Percentiles rank a stretch among this genome's conserved stretches.
Conservation (phyloP, 2,329 filamentous ascomycete species). For the Botrytis cinerea region DNA sequence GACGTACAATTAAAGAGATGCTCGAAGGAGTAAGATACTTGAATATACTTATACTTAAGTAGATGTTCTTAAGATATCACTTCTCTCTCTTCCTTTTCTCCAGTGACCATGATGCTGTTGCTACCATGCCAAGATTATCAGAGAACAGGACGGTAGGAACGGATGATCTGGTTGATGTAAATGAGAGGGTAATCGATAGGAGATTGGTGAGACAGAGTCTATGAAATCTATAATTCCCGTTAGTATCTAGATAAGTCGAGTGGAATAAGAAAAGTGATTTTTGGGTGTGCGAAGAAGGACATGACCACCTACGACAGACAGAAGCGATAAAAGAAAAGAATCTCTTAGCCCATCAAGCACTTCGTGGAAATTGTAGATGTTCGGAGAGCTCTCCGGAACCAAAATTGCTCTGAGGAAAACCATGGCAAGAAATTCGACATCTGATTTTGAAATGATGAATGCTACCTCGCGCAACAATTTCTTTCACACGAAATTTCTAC, state of each 20-base stretch:
- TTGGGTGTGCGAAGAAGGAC: neutral
- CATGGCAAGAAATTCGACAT: neutral
- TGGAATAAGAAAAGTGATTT: neutral
- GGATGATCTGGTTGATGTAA: neutral
- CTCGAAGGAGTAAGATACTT: neutral
- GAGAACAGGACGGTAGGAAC: neutral
- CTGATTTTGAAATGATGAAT: neutral
- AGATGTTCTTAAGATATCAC: too few species aligned
- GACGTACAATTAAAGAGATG: neutral
- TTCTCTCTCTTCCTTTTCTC: too few species aligned
- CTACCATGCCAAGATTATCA: too few species aligned
- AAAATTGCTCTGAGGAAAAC: neutral
- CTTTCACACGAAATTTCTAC: neutral
- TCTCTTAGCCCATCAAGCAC: neutral
- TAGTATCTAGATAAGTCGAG: neutral
- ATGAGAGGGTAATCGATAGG: neutral
- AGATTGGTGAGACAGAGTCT: neutral
- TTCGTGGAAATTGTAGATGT: neutral
- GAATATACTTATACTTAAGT: too few species aligned
- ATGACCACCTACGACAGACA: neutral
- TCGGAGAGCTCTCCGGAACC: neutral
- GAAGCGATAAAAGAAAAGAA: neutral
- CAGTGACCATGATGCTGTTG: neutral
- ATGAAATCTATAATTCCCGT: neutral
- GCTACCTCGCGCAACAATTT: too few species aligned